Evolutionary conservation across 768 basidiomycete species (phyloP), one percentile per base, ranked within the genome.

Genomic region (Gautieria morchelliformis): DNA sequence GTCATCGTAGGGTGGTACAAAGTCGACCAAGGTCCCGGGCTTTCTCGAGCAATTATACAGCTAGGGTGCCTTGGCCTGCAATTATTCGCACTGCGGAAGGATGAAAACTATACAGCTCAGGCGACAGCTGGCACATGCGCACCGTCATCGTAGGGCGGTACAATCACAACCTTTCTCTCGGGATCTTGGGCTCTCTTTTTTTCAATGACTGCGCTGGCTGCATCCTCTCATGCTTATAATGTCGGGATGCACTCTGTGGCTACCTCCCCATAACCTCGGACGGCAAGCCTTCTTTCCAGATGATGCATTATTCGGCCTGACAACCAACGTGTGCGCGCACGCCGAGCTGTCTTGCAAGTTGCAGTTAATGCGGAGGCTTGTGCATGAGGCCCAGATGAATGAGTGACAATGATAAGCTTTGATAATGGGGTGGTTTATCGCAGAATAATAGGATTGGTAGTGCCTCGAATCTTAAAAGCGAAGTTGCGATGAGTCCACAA

Each of bases 391-490:
- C 71, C 72, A 64, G 63, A 71, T 40, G 71, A 72, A 58, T 72
- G 72, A 5, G 72, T 73, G 61, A 72, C 70, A 9, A 73, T 71
- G 17, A 57, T 58, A 11, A 62, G 52, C 12, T 52, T 58, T 15
- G 57, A 53, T n/a, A n/a, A n/a, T 2, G 60, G 58, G 37, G 59
- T 45, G 33, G 15, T 15, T 19, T 47, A 9, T 42, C 65, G 52
- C 35, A 72, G 58, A 27, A 67, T 59, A 20, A 66, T 62, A 50
- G 68, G 69, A 61, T 69, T 69, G 52, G 68, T 70, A 17, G 71
- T 71, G 2, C 72, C 72, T 15, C 72, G 63, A 57, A 71, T 70
- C 62, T 73, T 73, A 67, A 73, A 73, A 5, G 72, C 72, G n/a
- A n/a, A n/a, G n/a, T n/a, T n/a, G n/a, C n/a, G n/a, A n/a, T n/a